Evolutionary conservation across 2,329 filamentous ascomycete genomes (phyloP), one percentile per base, ranked within the genome.

Genomic region (Colletotrichum simmondsii): DNA sequence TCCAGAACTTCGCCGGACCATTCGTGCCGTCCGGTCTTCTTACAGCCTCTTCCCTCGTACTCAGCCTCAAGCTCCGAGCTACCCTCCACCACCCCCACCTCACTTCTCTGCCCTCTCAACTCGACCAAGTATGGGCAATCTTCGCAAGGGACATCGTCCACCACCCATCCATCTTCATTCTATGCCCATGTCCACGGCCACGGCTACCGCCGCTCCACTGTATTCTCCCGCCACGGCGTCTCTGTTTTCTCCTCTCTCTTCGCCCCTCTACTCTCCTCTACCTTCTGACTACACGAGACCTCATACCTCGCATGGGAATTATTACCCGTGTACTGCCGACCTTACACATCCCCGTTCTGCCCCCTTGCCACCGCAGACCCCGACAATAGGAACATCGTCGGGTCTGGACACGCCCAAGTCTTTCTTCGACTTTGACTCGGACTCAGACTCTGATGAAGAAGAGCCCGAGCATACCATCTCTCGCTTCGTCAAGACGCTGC

Each of bases 401-500:
- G 53, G 53, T 14, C 30, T 60, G 12, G 58, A 53, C 30, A 22
- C 37, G 35, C 72, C 62, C 30, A 72, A 74, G 37, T 74, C 72
- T 35, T 74, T 73, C 58, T 75, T 75, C 65, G 69, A 75, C 62
- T 75, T 75, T 26, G 74, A 75, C 59, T 75, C 74, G 16, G 74
- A 75, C 54, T 74, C 74, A 8, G 74, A 75, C 12, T 68, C 68
- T 16, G 74, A 75, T 5, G 65, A 62, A n/a, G 22, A 71, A 32
- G 65, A 63, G 37, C 70, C 65, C 16, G 73, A 72, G 60, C 65
- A 65, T 53, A 52, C 69, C 37, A 73, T 74, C 58, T 62, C 70
- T 73, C 4, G 59, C 75, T 37, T 71, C 57, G 52, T 65, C 74
- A 68, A 68, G 71, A 68, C 65, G 46, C 61, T 75, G 28, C 73